These are phyloP conservation scores for Xylaria sp. DNA, from an alignment of 2,329 filamentous ascomycete species.

Conservation along the genomic window DNA sequence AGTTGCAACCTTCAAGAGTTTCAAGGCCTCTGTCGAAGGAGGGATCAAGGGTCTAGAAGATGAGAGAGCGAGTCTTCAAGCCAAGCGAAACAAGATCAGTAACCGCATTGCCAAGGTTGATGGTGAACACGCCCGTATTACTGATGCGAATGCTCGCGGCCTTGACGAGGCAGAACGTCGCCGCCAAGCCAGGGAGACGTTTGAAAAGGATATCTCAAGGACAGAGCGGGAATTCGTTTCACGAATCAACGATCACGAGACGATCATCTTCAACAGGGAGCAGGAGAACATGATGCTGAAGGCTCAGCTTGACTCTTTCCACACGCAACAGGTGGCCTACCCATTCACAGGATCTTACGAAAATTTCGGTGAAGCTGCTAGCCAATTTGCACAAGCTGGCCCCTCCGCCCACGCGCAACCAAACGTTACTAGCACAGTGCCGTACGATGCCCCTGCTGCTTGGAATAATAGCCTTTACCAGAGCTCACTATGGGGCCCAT, in stretches of 20 bases:
- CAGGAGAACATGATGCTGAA: conserved; percentile 54
- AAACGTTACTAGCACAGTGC: conserved; percentile 32
- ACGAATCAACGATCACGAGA: conserved; percentile 52
- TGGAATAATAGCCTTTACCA: conserved; percentile 51
- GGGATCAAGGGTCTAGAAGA: conserved; percentile 71
- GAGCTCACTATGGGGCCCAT: conserved; percentile 48
- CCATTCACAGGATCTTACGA: conserved; percentile 49
- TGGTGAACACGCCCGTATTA: conserved; percentile 75
- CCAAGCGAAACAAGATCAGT: conserved; percentile 77
- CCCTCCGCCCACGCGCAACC: conserved; percentile 39
- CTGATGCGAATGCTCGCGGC: conserved; percentile 73
- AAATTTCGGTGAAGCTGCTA: conserved; percentile 40
- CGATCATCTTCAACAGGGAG: conserved; percentile 53
- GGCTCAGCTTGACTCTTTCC: conserved; percentile 54
- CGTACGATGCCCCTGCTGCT: conserved; percentile 47
- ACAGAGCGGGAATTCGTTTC: conserved; percentile 58
- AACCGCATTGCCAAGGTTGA: conserved; percentile 77
- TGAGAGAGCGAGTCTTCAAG: conserved; percentile 70
- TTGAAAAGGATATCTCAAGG: conserved; percentile 58
- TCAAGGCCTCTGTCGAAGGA: conserved; percentile 70
- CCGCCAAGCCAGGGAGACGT: conserved; percentile 60
- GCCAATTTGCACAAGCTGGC: conserved; percentile 40
- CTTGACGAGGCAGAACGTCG: conserved; percentile 71
- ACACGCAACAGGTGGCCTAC: conserved; percentile 50
- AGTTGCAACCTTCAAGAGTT: conserved; percentile 63